Conservation (phyloP, 2,329 filamentous ascomycete species). For the Colletotrichum sp. region DNA sequence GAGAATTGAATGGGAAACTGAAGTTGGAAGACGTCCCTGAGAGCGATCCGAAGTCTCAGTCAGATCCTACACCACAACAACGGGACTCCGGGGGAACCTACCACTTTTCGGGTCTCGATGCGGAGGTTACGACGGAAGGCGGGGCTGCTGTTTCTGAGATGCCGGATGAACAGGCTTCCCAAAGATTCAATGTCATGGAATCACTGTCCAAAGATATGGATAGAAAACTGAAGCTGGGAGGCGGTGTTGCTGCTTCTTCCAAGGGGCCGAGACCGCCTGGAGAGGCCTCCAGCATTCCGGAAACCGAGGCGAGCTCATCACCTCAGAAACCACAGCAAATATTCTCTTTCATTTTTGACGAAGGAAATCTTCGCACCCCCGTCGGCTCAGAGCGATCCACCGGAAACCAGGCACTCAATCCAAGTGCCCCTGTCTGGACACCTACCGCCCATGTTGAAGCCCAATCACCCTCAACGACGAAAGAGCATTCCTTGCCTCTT, state of each 20-base stretch:
- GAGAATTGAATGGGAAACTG: accelerated
- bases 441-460: too few species aligned
- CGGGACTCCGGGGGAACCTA: too few species aligned
- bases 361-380: background rate
- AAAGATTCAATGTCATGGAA: accelerated
- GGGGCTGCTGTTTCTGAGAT: accelerated
- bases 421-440: background rate
- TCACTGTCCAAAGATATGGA: accelerated
- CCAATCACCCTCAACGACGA: background rate
- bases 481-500: background rate
- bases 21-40: background rate
- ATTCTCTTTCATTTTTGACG: background rate
- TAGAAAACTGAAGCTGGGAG: accelerated
- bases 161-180: accelerated
- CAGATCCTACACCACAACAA: accelerated
- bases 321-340: accelerated
- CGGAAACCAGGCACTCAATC: accelerated
- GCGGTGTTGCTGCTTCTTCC: background rate
- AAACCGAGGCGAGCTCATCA: accelerated
- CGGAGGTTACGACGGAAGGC: accelerated
- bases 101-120: too few species aligned
- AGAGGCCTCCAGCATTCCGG: background rate
- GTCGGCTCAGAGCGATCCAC: accelerated
- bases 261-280: accelerated
- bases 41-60: background rate